phyloP scores from a whole-genome alignment of 2,329 filamentous ascomycete genomes.

The Chaetomiaceae sp. region DNA sequence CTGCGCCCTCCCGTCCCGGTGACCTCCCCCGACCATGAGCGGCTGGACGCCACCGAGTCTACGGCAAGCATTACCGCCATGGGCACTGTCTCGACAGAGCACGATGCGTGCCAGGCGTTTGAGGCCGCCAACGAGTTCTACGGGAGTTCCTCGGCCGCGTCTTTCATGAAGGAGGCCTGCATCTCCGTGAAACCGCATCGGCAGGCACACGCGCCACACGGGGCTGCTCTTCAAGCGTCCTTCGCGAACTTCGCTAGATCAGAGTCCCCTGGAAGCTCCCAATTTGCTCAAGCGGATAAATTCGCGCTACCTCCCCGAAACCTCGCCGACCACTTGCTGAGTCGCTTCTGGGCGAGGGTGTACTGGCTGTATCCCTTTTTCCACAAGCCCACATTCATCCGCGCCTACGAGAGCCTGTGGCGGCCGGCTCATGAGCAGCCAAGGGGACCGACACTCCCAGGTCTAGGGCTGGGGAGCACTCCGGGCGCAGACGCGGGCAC shows the following conservation, averaged over 20 bases:
- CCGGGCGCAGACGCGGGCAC: slow-evolving; percentile 32
- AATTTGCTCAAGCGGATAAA: slow-evolving; percentile 23
- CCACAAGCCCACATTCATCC: slow-evolving; percentile 38
- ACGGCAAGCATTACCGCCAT: slow-evolving; percentile 34
- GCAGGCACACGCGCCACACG: neutral
- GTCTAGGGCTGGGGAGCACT: slow-evolving; percentile 34
- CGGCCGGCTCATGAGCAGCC: slow-evolving; percentile 7
- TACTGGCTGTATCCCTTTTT: slow-evolving; percentile 43
- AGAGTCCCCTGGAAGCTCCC: slow-evolving; percentile 10
- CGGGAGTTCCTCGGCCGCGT: slow-evolving; percentile 37
- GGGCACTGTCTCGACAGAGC: slow-evolving; percentile 34
- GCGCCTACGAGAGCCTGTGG: slow-evolving; percentile 39
- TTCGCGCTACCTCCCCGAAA: slow-evolving; percentile 38
- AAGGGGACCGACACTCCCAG: slow-evolving; percentile 6
- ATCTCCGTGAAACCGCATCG: slow-evolving; percentile 26
- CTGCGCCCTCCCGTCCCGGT: neutral
- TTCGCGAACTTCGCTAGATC: neutral
- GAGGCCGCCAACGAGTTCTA: slow-evolving; percentile 34
- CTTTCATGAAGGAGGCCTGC: slow-evolving; percentile 37
- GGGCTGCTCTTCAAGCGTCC: neutral
- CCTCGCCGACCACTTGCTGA: slow-evolving; percentile 39
- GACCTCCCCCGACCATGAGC: slow-evolving; percentile 4
- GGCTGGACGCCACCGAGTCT: slow-evolving; percentile 18
- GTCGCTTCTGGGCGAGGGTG: slow-evolving; percentile 36
- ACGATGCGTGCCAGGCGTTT: slow-evolving; percentile 20